Base-by-base conservation (phyloP, 176 grass and related monocot species). In the Saccharum officinarum region DNA sequence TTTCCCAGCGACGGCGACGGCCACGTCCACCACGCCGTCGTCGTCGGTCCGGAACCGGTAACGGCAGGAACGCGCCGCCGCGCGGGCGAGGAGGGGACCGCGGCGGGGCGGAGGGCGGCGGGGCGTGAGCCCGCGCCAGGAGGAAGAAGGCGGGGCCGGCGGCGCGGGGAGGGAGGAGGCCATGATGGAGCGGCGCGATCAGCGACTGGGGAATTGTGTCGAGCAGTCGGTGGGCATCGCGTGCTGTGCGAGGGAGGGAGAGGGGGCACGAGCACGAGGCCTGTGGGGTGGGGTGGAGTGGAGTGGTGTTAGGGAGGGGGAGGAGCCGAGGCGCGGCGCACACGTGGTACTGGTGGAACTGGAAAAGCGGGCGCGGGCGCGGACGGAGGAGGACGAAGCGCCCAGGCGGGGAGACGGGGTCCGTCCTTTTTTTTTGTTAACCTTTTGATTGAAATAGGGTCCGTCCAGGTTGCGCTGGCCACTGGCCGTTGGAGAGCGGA, bases 41-140 rank as follows among this genome's bases (percentile, higher is more conserved):
- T 87, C 88, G 67, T 86, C 74, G 67, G 84, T 90, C 10, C 84
- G 84, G 88, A 90, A 90, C 11, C 88, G 88, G 88, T 83, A 90
- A 11, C 68, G 44, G 2, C 68, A 41, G 0, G 88, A 87, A 1
- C 83, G 72, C 73, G 61, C 49, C 73, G 84, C 57, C 54, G 84
- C 73, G 26, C 84, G 22, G 4, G 82, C 8, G 8, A 10, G 10
- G 3, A 22, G 22, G 3, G 3, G 7, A 0, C 40, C 17, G 12
- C 71, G 0, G 52, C 52, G 7, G 20, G 63, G 3, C 55, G 37
- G 10, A 1, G 46, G 50, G 10, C 65, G 55, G 2, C 52, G 70
- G 23, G 65, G 67, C 6, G 5, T 36, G 57, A 78, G 13, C 3
- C 73, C 80, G 26, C 59, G 79, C 77, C 22, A 66, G 57, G 80